Percentiles rank a stretch among this genome's conserved stretches.
Evolutionary conservation across 2,329 filamentous ascomycete genomes (phyloP).

Genomic region (Aspergillus ibericus): DNA sequence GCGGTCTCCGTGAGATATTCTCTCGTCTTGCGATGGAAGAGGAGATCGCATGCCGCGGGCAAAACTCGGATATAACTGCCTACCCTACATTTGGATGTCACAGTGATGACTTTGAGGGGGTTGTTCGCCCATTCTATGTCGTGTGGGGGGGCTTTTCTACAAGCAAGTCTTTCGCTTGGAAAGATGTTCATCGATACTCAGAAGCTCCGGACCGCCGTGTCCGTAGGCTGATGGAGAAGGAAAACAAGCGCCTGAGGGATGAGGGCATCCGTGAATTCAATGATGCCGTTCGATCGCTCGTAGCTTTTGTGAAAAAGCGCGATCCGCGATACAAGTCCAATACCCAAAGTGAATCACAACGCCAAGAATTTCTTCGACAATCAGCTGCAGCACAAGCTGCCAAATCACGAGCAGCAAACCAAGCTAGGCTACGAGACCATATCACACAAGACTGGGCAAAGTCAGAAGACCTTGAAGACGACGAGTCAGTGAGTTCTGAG

Average conservation of each 20-base stretch:
- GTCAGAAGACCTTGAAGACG: slow-evolving; percentile 55
- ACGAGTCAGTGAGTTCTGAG: slow-evolving; percentile 49
- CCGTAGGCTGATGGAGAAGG: slow-evolving; percentile 87
- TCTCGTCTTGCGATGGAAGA: slow-evolving; percentile 80
- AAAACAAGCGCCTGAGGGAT: slow-evolving; percentile 82
- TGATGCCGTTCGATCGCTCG: slow-evolving; percentile 81
- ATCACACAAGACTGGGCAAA: slow-evolving; percentile 75
- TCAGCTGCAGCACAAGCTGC: slow-evolving; percentile 82
- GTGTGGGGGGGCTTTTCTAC: slow-evolving; percentile 81
- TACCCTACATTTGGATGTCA: slow-evolving; percentile 83
- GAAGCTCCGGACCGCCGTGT: slow-evolving; percentile 85
- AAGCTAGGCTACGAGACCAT: slow-evolving; percentile 66
- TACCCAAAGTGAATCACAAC: slow-evolving; percentile 73
- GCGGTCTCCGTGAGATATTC: slow-evolving; percentile 74
- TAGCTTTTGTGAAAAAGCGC: slow-evolving; percentile 85
- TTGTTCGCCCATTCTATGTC: slow-evolving; percentile 78
- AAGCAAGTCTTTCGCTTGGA: slow-evolving; percentile 84
- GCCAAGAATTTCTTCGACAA: slow-evolving; percentile 74
- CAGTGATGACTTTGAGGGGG: slow-evolving; percentile 71
- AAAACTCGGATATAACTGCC: slow-evolving; percentile 58
- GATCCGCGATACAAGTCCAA: slow-evolving; percentile 83
- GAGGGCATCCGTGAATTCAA: slow-evolving; percentile 87
- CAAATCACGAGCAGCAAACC: slow-evolving; percentile 75
- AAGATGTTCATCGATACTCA: slow-evolving; percentile 76
- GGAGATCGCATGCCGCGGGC: slow-evolving; percentile 69